Evolutionary conservation across 495 filamentous ascomycete species (phyloP).

Genomic region (Amniculicola lignicola): DNA sequence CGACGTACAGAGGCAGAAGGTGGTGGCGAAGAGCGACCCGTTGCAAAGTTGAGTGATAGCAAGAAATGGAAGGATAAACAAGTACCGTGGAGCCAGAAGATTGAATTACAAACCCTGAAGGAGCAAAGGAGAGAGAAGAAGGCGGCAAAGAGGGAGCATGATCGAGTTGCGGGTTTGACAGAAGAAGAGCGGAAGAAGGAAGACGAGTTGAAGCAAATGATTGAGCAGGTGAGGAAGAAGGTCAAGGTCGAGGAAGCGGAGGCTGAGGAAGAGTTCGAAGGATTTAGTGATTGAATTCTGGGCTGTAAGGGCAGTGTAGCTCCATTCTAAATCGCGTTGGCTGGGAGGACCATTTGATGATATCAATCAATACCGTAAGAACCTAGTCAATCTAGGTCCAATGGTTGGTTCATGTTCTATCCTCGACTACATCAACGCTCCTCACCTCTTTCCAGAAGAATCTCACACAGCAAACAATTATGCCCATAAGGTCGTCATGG

Average conservation of each 20-base stretch:
- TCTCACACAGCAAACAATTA: no score
- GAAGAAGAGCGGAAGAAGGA: slow-evolving; percentile 69
- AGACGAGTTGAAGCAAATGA: slow-evolving; percentile 67
- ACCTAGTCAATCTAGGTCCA: no score
- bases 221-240: slow-evolving; percentile 64
- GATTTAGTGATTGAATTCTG: slow-evolving; percentile 42
- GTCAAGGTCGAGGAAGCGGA: slow-evolving; percentile 38
- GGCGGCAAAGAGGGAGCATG: slow-evolving; percentile 65
- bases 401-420: no score
- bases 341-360: no score
- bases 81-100: slow-evolving; percentile 81
- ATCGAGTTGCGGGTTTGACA: slow-evolving; percentile 65
- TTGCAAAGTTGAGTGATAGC: slow-evolving; percentile 7
- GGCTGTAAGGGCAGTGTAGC: no score
- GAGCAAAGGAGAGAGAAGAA: slow-evolving; percentile 71
- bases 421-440: no score
- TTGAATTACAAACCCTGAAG: slow-evolving; percentile 64
- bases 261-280: slow-evolving; percentile 39
- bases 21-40: no score
- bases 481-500: no score
- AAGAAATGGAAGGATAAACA: slow-evolving; percentile 41
- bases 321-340: no score
- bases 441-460: no score
- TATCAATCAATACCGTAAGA: no score
- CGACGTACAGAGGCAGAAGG: slow-evolving; percentile 54